Base-by-base conservation (phyloP, 768 basidiomycete genomes). In the Termitomyces titanicus region DNA sequence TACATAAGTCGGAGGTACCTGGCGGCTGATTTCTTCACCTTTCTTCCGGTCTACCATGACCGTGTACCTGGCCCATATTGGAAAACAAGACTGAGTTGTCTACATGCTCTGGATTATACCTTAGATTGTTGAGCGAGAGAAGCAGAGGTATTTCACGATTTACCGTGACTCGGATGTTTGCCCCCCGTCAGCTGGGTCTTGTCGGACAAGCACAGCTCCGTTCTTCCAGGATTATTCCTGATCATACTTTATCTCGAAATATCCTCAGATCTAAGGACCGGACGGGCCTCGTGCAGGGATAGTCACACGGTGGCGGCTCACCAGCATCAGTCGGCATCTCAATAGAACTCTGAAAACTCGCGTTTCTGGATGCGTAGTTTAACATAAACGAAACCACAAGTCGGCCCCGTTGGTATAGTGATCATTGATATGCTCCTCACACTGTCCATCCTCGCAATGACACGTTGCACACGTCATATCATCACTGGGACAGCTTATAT, bases 171-270 rank as follows among this genome's bases (percentile, higher is more conserved):
- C 46, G 39, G 52, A 53, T 39, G 39, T 44, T 52, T 17, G 51
- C 22, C 42, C 64, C 52, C 47, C 59, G 60, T 56, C 56, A 8
- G 6, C 13, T 43, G 34, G 40, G 68, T 70, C 70, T 68, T 67
- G 64, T 64, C 61, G 67, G 63, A 70, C 72, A 72, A 71, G 69
- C 72, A 71, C 68, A 59, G 27, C 55, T 71, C 72, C 73, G 73
- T 65, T 57, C 66, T 72, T 71, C 63, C 66, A 73, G 71, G 72
- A 72, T 46, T 31, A 55, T 42, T 43, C 18, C 5, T 37, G 38
- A 29, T 58, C 44, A 45, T 47, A 29, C 47, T 37, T 29, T 52
- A 47, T 42, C 45, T 54, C 56, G 55, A 58, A 29, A 31, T 56
- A 51, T 52, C 49, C 52, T 47, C 27, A 54, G 44, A 52, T 44